phyloP scores from a whole-genome alignment of 345 rosid species.

The Rhizophora apiculata region DNA sequence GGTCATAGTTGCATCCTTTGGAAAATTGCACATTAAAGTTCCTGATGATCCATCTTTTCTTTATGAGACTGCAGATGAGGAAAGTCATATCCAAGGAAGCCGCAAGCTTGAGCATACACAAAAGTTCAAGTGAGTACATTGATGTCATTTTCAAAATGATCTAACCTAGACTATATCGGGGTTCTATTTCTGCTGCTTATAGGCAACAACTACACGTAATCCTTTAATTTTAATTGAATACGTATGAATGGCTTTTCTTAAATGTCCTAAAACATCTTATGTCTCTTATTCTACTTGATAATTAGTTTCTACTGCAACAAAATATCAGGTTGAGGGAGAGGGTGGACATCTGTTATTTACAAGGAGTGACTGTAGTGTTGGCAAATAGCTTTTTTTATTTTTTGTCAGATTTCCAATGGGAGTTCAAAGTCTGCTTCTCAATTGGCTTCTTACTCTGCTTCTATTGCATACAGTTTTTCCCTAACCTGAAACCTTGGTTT shows the following conservation, averaged over 20 bases:
- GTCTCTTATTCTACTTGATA: background rate
- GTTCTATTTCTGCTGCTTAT: background rate
- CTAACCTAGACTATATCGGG: background rate
- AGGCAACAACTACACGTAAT: background rate
- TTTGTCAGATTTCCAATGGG: too few species aligned
- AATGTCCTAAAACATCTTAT: background rate
- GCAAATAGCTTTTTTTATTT: too few species aligned
- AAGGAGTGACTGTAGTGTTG: too few species aligned
- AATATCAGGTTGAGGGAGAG: too few species aligned
- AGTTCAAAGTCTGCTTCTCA: too few species aligned
- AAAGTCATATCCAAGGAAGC: slow-evolving; percentile 70
- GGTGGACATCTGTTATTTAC: too few species aligned
- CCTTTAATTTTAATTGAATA: background rate
- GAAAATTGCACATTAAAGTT: slow-evolving; percentile 56
- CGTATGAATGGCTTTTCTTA: background rate
- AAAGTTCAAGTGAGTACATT: slow-evolving; percentile 49
- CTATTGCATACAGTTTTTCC: too few species aligned
- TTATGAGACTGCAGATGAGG: slow-evolving; percentile 62
- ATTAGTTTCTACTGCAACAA: background rate
- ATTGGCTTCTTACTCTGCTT: too few species aligned
- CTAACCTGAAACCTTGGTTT: too few species aligned
- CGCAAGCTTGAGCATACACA: slow-evolving; percentile 73
- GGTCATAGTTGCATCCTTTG: slow-evolving; percentile 75
- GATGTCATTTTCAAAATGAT: background rate
- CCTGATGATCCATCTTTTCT: slow-evolving; percentile 73